Evolutionary conservation across 108 stramenopile species (phyloP).

Genomic region (Stephanodiscus triporus): DNA sequence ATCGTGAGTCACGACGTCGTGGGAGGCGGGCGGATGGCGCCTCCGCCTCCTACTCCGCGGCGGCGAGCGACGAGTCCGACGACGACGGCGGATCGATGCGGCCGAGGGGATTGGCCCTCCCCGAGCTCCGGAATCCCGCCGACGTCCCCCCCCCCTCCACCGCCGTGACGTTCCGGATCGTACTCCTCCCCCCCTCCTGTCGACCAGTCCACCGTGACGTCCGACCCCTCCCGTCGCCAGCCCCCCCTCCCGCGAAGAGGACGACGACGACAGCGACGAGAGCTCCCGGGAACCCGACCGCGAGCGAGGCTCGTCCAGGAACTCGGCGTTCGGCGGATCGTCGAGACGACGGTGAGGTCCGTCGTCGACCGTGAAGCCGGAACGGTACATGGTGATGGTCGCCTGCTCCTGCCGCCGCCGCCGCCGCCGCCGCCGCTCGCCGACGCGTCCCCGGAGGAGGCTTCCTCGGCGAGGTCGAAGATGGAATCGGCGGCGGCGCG

Average conservation of each 20-base stretch:
- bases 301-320: slow-evolving; percentile 80
- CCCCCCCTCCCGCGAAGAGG: no score
- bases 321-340: slow-evolving; percentile 88
- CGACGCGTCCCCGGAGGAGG: slow-evolving; percentile 20
- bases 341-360: slow-evolving; percentile 91
- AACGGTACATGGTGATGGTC: slow-evolving; percentile 94
- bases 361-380: slow-evolving; percentile 94
- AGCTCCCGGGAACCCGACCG: slow-evolving; percentile 78
- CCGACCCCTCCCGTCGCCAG: slow-evolving; percentile 32
- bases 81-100: no score
- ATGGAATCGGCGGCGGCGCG: slow-evolving; percentile 62
- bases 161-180: slow-evolving; percentile 64
- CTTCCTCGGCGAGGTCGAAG: slow-evolving; percentile 55
- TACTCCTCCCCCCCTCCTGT: slow-evolving; percentile 82
- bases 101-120: slow-evolving; percentile 50
- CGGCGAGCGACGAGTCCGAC: background rate
- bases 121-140: slow-evolving; percentile 48
- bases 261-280: no score
- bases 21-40: slow-evolving; percentile 56
- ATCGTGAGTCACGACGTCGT: slow-evolving; percentile 7
- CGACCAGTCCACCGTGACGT: slow-evolving; percentile 77
- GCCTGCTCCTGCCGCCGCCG: slow-evolving; percentile 45
- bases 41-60: slow-evolving; percentile 15
- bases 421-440: slow-evolving; percentile 21
- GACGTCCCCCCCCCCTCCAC: slow-evolving; percentile 46